A percentile compares a stretch with the other conserved stretches of the same genome.
Evolutionary conservation across 495 filamentous ascomycete species (phyloP).

Genomic region (Penicillium flavigenum): DNA sequence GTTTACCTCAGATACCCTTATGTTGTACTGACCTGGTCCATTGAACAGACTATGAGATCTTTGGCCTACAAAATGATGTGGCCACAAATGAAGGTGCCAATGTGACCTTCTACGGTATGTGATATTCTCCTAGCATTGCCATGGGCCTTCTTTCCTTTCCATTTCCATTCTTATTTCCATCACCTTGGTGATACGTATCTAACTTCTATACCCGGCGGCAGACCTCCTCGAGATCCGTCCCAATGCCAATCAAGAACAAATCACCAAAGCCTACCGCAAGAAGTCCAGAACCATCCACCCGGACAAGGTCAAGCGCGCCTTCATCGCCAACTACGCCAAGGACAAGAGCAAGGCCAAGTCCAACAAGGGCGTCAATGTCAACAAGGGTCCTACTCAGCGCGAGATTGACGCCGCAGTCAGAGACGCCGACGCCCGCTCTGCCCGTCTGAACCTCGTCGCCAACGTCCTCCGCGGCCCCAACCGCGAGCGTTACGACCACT

Average conservation of each 20-base stretch:
- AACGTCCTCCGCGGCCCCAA: conserved; percentile 77
- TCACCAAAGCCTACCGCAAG: conserved; percentile 91
- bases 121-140: not conserved
- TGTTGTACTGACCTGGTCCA: conserved; percentile 5
- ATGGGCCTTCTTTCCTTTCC: not conserved
- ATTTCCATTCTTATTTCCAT: not conserved
- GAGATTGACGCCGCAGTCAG: conserved; percentile 77
- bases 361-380: conserved; percentile 62
- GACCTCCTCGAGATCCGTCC: conserved; percentile 78
- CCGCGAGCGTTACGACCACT: conserved; percentile 92
- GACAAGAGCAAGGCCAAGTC: conserved; percentile 55
- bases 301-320: conserved; percentile 87
- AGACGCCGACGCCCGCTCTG: conserved; percentile 73
- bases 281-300: conserved; percentile 80
- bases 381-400: conserved; percentile 65
- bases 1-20: conserved; percentile 1
- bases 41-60: conserved; percentile 88
- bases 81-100: conserved; percentile 70
- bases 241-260: conserved; percentile 77
- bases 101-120: conserved; percentile 81
- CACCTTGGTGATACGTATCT: conserved; percentile 4
- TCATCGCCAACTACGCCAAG: conserved; percentile 69
- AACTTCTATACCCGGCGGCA: conserved; percentile 18
- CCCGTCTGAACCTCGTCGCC: conserved; percentile 76
- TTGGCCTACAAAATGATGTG: conserved; percentile 86